A percentile compares a stretch with the other conserved stretches of the same genome.
Conservation (phyloP, 805 yeast genomes). For the Scheffersomyces spartinae region DNA sequence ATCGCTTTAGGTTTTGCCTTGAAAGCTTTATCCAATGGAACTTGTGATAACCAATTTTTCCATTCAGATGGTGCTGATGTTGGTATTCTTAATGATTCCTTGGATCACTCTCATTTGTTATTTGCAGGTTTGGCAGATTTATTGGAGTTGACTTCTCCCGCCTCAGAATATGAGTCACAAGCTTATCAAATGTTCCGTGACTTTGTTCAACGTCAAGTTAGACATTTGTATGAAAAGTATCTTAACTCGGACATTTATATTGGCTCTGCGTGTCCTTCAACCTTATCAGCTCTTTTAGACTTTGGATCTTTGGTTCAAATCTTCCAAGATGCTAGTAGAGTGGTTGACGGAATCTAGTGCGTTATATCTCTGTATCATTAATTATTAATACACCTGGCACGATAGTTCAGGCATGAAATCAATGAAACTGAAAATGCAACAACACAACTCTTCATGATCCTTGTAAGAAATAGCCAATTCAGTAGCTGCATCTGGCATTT, state of each 20-base stretch:
- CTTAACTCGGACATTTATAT: background rate
- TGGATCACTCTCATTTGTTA: conserved; percentile 8
- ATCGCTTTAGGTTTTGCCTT: too few relatives aligned
- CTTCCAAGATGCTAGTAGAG: conserved; percentile 8
- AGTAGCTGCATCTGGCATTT: conserved; percentile 3
- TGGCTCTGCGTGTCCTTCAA: conserved; percentile 4
- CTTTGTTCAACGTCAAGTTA: conserved; percentile 10
- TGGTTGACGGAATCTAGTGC: conserved; percentile 8
- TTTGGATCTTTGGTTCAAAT: conserved; percentile 12
- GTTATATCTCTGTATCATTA: conserved; percentile 4
- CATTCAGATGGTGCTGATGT: too few relatives aligned
- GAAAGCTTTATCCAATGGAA: too few relatives aligned
- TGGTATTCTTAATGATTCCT: conserved; percentile 9
- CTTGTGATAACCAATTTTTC: too few relatives aligned
- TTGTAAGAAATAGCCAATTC: conserved; percentile 7
- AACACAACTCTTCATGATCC: conserved; percentile 8
- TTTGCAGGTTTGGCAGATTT: conserved; percentile 9
- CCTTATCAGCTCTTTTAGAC: conserved; percentile 8
- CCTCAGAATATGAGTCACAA: conserved; percentile 5
- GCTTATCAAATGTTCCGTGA: conserved; percentile 10
- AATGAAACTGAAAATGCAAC: conserved; percentile 2
- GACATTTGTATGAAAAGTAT: conserved; percentile 8
- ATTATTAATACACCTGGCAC: background rate
- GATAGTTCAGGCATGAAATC: conserved; percentile 2
- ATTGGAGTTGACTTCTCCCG: conserved; percentile 7